A percentile compares a stretch with the other conserved stretches of the same genome.
phyloP scores from a whole-genome alignment of 768 basidiomycete genomes.

The Coprinopsis strossmayeri region DNA sequence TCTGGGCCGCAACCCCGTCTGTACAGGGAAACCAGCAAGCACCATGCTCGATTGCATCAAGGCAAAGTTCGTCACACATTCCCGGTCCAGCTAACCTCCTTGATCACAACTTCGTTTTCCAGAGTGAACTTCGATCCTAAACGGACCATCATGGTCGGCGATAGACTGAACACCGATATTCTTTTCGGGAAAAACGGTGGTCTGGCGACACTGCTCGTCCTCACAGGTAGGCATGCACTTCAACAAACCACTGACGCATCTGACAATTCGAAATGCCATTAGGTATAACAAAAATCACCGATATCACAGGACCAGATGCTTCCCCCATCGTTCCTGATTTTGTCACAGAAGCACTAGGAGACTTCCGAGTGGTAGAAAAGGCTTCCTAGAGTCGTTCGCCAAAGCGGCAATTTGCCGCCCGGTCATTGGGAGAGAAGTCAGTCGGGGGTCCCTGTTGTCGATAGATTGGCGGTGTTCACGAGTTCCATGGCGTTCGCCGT shows the following conservation, averaged over 20 bases:
- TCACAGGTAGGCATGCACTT: constrained; percentile 56
- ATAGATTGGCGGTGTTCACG: not conserved
- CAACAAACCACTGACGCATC: not conserved
- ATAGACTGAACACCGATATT: constrained; percentile 94
- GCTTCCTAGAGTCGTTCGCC: constrained; percentile 13
- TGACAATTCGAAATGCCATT: not conserved
- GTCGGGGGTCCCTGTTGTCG: not conserved
- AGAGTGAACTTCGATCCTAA: constrained; percentile 85
- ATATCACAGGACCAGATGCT: constrained; percentile 65
- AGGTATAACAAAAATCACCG: constrained; percentile 76
- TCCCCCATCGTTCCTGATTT: constrained; percentile 76
- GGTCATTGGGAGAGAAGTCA: not conserved
- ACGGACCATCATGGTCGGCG: constrained; percentile 92
- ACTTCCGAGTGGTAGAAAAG: constrained; percentile 45
- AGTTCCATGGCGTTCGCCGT: constrained; percentile 28
- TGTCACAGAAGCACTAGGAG: constrained; percentile 75
- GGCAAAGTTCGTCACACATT: constrained; percentile 35
- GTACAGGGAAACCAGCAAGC: constrained; percentile 85
- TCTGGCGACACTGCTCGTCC: constrained; percentile 80
- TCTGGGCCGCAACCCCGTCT: constrained; percentile 61
- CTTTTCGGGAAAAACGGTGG: constrained; percentile 86
- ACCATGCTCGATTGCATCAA: constrained; percentile 94
- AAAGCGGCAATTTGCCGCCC: too few species aligned
- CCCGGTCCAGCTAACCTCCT: constrained; percentile 7
- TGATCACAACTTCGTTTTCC: not conserved